phyloP scores from a whole-genome alignment of 2,329 filamentous ascomycete species.

The Tolypocladium endophyticum region DNA sequence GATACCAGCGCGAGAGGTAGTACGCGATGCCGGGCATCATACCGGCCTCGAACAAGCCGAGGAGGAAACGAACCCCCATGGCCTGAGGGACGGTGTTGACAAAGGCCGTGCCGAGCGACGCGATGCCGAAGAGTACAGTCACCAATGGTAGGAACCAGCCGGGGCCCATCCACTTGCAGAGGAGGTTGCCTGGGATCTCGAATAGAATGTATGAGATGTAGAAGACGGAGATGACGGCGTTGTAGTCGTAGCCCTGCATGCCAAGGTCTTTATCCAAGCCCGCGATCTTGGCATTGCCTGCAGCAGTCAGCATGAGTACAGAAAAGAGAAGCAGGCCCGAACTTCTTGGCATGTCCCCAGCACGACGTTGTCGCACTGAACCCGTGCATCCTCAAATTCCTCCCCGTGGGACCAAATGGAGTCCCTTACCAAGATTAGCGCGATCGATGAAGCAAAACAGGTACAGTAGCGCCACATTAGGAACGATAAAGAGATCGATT shows the following conservation, averaged over 20 bases:
- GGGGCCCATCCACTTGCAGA: conserved; percentile 61
- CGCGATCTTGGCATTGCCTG: conserved; percentile 58
- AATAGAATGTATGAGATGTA: conserved; percentile 66
- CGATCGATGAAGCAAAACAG: conserved; percentile 67
- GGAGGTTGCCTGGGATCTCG: conserved; percentile 58
- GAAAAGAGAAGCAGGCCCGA: not conserved
- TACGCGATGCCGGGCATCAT: conserved; percentile 67
- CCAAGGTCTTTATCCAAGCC: conserved; percentile 52
- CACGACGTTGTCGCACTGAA: not conserved
- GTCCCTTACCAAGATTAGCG: conserved; percentile 54
- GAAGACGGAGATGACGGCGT: conserved; percentile 55
- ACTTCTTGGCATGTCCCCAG: not conserved
- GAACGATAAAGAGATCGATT: conserved; percentile 55
- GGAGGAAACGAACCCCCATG: conserved; percentile 54
- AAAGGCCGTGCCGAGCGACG: conserved; percentile 56
- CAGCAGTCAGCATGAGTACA: not conserved
- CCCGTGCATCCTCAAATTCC: not conserved
- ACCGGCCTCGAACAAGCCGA: conserved; percentile 62
- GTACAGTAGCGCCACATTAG: conserved; percentile 56
- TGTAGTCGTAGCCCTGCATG: conserved; percentile 56
- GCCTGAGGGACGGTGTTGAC: conserved; percentile 40
- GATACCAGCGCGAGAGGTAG: conserved; percentile 63
- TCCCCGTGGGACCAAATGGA: not conserved
- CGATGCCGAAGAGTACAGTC: conserved; percentile 51
- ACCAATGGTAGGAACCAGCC: conserved; percentile 59